Base-by-base conservation (phyloP, 345 rosid genomes). In the Citropsis articulata region DNA sequence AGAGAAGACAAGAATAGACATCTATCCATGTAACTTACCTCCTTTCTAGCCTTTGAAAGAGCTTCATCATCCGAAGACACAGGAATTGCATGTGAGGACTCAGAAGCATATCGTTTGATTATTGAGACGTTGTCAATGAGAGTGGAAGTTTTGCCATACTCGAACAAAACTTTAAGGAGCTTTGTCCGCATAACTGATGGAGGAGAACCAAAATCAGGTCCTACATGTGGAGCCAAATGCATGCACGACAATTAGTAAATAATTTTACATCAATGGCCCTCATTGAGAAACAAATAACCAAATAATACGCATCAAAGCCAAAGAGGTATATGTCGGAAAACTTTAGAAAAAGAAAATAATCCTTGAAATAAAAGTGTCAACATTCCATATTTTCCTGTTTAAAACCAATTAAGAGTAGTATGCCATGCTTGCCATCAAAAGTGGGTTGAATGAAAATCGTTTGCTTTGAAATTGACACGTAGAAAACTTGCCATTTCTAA, bases 121-220 rank as follows among this genome's bases (percentile, higher is more conserved):
- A 90, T 80, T 73, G 94, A 84, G 62, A 88, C 33, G 78, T 88
- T 88, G 40, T 96, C 99, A 55, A 96, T 80, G 69, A 96, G 75
- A 66, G 95, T 92, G 68, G 97, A 88, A n/a, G 83, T 80, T 87
- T 89, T 96, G 18, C 97, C 91, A 77, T 84, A 83, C 74, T 94
- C 97, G 50, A 83, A 83, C 82, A 96, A 84, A 71, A 94, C 80
- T 6, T 87, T 75, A 62, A 94, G 98, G 70, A 94, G 92, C 78
- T 87, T 91, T 75, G 82, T 89, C 66, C 94, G 87, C 75, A 81
- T 78, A 85, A 88, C 71, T 48, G 93, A 87, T 77, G 90, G 92
- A 53, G 97, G 92, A 56, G 92, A 73, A 74, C 98, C 99, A 81
- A 88, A 96, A 79, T 92, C 95, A 64, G 99, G 99, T 84, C 99